These are phyloP conservation scores for Fusarium xylarioides DNA, from an alignment of 2,329 filamentous ascomycete genomes.

Conservation along the genomic window DNA sequence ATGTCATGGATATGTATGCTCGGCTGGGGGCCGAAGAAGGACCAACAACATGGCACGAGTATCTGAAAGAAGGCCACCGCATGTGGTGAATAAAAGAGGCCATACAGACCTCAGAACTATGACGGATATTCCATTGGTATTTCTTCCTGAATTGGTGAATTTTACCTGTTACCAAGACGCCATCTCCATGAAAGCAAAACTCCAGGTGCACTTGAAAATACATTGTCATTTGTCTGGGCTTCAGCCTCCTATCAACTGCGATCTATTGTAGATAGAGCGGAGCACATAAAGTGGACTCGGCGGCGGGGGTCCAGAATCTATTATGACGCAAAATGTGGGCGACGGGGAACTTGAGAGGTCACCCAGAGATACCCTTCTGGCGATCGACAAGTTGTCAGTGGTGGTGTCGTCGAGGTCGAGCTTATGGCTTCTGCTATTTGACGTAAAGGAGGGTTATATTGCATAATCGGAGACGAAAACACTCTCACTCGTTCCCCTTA, in stretches of 20 bases:
- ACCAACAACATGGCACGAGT: slow-evolving; percentile 2
- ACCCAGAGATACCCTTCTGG: background rate
- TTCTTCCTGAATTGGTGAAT: background rate
- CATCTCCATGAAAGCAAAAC: background rate
- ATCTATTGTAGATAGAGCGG: background rate
- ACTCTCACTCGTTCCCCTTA: background rate
- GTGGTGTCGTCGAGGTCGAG: background rate
- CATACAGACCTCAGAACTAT: background rate
- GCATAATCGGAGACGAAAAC: background rate
- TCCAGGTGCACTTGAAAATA: background rate
- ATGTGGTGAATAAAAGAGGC: background rate
- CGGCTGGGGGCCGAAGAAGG: slow-evolving; percentile 17
- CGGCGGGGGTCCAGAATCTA: background rate
- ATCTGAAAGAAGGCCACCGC: background rate
- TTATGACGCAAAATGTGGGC: slow-evolving; percentile 19
- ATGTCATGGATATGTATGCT: slow-evolving; percentile 19
- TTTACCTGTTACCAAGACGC: too few relatives aligned
- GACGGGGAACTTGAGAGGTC: background rate
- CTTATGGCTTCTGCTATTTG: slow-evolving; percentile 9
- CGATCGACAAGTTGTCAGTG: slow-evolving; percentile 16
- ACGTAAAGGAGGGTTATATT: background rate
- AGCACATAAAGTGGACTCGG: background rate
- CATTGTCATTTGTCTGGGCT: background rate
- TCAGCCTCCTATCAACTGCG: background rate
- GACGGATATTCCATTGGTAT: background rate